A percentile compares a stretch with the other conserved stretches of the same genome.
Conservation (phyloP, 768 basidiomycete species). For the Infundibulicybe gibba region DNA sequence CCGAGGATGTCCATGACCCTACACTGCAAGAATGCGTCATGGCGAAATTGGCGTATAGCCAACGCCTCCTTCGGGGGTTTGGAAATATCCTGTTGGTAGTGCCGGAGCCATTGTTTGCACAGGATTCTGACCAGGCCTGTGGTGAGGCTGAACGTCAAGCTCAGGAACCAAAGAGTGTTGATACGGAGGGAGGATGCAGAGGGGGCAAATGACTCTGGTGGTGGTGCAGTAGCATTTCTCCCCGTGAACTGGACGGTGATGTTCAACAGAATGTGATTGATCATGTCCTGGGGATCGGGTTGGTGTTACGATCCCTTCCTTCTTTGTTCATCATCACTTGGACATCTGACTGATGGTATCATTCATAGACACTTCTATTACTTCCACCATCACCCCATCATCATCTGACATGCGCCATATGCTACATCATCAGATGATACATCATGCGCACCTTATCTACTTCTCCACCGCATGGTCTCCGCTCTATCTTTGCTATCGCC, state of each 20-base stretch:
- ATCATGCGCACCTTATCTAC: too few species aligned
- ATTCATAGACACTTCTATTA: too few species aligned
- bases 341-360: too few species aligned
- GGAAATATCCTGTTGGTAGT: background rate
- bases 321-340: too few species aligned
- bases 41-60: background rate
- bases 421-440: too few species aligned
- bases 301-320: too few species aligned
- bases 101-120: slow-evolving; percentile 14
- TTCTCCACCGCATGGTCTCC: too few species aligned
- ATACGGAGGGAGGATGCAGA: slow-evolving; percentile 6
- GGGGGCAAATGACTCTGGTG: background rate
- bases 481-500: too few species aligned
- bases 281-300: slow-evolving; percentile 10
- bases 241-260: background rate
- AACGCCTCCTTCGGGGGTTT: background rate
- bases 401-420: too few species aligned
- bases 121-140: slow-evolving; percentile 14
- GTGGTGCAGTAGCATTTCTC: background rate
- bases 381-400: too few species aligned
- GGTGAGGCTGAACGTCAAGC: slow-evolving; percentile 13
- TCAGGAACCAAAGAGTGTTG: slow-evolving; percentile 14
- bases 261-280: background rate
- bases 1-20: background rate
- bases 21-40: background rate